Conservation (phyloP, 352 stramenopile species). For the Discostella stelligera region DNA sequence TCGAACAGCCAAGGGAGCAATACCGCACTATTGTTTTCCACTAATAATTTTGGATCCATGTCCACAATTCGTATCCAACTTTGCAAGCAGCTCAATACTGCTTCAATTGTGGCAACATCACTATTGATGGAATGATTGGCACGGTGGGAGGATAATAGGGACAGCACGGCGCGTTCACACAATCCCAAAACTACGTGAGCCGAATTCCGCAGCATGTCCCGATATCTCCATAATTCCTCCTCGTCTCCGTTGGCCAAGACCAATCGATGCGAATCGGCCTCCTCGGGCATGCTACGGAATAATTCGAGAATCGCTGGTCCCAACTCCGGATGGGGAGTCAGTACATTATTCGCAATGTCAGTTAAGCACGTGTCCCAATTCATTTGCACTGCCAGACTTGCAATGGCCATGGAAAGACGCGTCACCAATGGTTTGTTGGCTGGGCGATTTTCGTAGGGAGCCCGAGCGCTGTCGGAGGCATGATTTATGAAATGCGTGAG, state of each 20-base stretch:
- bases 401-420: constrained; percentile 66
- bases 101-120: constrained; percentile 41
- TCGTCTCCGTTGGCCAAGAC: constrained; percentile 66
- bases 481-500: constrained; percentile 59
- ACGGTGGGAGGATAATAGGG: not conserved
- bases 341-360: constrained; percentile 57
- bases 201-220: constrained; percentile 26
- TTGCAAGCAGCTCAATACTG: constrained; percentile 47
- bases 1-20: constrained; percentile 50
- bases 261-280: constrained; percentile 66
- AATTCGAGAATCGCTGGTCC: constrained; percentile 53
- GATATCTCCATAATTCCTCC: constrained; percentile 45
- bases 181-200: constrained; percentile 26
- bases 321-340: constrained; percentile 34
- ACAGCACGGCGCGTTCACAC: constrained; percentile 37
- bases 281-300: constrained; percentile 70
- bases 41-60: constrained; percentile 45
- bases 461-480: constrained; percentile 17
- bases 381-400: constrained; percentile 71
- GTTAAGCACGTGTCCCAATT: constrained; percentile 53
- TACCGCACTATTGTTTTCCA: constrained; percentile 10
- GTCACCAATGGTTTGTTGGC: constrained; percentile 55
- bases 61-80: constrained; percentile 74
- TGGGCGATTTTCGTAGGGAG: constrained; percentile 27
- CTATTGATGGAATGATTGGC: not conserved